phyloP scores from a whole-genome alignment of 495 filamentous ascomycete species.

The Polyplosphaeria fusca region DNA sequence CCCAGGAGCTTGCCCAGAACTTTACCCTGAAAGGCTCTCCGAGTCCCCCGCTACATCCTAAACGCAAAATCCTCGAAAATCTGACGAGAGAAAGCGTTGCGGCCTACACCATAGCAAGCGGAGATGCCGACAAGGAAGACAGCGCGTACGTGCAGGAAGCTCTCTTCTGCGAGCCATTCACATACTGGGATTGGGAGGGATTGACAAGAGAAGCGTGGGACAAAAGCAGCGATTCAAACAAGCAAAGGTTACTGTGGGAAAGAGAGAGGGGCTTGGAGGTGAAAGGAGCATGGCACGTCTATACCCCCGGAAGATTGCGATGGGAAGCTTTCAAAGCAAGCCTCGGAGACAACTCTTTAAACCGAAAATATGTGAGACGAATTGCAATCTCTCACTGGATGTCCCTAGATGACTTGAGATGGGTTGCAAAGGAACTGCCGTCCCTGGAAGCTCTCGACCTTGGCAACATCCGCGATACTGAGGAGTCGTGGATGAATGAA shows the following conservation, averaged over 20 bases:
- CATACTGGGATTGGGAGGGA: conserved; percentile 26
- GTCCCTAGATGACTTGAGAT: conserved; percentile 6
- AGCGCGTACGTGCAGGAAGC: neutral
- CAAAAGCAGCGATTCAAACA: neutral
- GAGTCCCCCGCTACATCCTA: neutral
- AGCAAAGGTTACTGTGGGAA: conserved; percentile 9
- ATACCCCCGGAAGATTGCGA: conserved; percentile 1
- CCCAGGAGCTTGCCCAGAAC: neutral
- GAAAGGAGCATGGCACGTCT: neutral
- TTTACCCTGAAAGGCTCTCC: neutral
- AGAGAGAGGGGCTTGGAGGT: neutral
- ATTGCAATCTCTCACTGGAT: conserved; percentile 26
- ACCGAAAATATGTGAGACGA: conserved; percentile 6
- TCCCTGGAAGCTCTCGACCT: conserved; percentile 21
- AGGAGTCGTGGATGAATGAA: neutral
- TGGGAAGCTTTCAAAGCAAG: conserved; percentile 13
- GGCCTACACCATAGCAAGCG: neutral
- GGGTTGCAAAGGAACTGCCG: conserved; percentile 13
- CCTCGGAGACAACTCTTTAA: neutral
- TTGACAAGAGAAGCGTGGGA: neutral
- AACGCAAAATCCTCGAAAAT: neutral
- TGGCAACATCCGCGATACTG: conserved; percentile 10
- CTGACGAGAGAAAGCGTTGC: neutral
- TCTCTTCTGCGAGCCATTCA: conserved; percentile 22
- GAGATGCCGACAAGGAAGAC: neutral